These are phyloP conservation scores for Gonapodya prolifera DNA, from an alignment of 192 early-diverging fungal genomes.

Conservation along the genomic window DNA sequence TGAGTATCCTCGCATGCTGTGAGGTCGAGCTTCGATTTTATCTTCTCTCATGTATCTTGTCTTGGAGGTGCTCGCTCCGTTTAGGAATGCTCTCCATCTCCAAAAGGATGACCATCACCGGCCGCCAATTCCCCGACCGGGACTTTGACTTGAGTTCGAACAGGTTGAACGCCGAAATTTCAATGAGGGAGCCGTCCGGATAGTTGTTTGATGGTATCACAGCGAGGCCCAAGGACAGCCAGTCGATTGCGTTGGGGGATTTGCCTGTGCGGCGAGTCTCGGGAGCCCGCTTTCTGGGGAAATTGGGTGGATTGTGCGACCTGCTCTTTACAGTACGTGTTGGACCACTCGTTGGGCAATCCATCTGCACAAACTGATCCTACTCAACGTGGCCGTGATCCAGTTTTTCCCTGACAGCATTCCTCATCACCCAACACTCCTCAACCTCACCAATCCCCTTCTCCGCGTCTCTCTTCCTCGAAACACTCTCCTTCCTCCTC, in stretches of 20 bases:
- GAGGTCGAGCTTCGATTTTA: too few relatives aligned
- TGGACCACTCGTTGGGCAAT: background rate
- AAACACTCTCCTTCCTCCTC: background rate
- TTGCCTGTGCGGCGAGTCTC: background rate
- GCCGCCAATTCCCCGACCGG: background rate
- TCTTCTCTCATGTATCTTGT: too few relatives aligned
- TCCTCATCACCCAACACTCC: background rate
- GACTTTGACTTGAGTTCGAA: background rate
- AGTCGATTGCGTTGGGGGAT: too few relatives aligned
- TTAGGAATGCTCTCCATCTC: background rate
- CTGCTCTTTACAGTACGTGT: background rate
- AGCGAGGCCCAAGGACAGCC: too few relatives aligned
- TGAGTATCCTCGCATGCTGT: too few relatives aligned
- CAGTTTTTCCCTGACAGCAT: background rate
- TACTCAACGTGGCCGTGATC: too few relatives aligned
- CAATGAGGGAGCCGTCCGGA: background rate
- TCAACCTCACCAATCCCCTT: background rate
- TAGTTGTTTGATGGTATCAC: background rate
- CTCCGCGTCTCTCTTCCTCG: background rate
- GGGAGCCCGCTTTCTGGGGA: background rate
- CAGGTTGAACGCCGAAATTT: background rate
- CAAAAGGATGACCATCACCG: background rate
- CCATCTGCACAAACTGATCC: too few relatives aligned
- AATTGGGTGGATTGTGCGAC: background rate
- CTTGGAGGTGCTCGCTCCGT: background rate